Conservation (phyloP, 1,139 yeast species). For the Hanseniaspora uvarum region DNA sequence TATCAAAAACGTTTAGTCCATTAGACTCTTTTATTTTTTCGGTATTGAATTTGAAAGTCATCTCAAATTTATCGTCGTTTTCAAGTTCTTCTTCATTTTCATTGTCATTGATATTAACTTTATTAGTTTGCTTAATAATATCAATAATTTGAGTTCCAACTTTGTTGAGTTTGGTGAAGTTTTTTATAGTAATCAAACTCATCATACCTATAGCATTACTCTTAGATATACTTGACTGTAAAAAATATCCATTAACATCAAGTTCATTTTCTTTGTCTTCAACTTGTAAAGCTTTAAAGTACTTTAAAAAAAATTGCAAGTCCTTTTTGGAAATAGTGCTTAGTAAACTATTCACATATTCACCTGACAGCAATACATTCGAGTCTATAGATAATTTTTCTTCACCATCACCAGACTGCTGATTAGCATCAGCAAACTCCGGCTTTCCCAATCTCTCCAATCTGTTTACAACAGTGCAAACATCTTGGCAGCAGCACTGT, state of each 20-base stretch:
- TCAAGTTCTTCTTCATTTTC: background rate
- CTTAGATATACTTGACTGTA: background rate
- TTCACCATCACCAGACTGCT: background rate
- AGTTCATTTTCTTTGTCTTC: constrained; percentile 41
- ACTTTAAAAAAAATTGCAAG: constrained; percentile 49
- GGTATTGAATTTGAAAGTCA: constrained; percentile 19
- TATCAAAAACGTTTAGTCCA: constrained; percentile 5
- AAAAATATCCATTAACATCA: constrained; percentile 12
- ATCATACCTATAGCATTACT: constrained; percentile 12
- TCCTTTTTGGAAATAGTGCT: constrained; percentile 27
- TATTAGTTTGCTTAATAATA: constrained; percentile 44
- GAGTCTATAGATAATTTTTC: background rate
- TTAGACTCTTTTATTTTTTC: constrained; percentile 17
- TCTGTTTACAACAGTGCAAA: constrained; percentile 56
- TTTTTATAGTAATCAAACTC: constrained; percentile 27
- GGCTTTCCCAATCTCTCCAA: background rate
- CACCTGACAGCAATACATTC: constrained; percentile 11
- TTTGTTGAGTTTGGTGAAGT: constrained; percentile 42
- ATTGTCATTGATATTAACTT: constrained; percentile 43
- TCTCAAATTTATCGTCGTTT: constrained; percentile 17
- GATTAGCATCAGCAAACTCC: background rate
- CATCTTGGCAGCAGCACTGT: constrained; percentile 47
- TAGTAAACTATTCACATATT: constrained; percentile 3
- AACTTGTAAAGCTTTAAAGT: constrained; percentile 63
- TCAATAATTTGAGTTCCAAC: constrained; percentile 53